A percentile compares a stretch with the other conserved stretches of the same genome.
These are phyloP conservation scores for Globisporangium radiosum DNA, from an alignment of 352 stramenopile species.

Conservation along the genomic window DNA sequence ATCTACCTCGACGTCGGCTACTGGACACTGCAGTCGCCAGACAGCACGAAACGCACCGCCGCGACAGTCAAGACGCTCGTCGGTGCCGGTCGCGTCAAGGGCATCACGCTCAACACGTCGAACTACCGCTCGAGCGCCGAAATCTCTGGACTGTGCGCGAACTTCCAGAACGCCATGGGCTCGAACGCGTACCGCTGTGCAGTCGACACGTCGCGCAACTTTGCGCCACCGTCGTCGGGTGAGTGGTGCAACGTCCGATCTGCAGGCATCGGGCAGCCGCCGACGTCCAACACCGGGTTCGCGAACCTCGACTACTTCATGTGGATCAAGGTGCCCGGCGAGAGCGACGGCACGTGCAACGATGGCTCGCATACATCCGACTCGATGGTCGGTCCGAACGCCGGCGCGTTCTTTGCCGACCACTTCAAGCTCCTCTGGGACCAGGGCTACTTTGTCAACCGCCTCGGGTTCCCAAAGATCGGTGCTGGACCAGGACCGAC, in stretches of 20 bases:
- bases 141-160: constrained; percentile 41
- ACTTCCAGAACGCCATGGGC: constrained; percentile 47
- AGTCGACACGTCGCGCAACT: constrained; percentile 58
- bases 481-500: constrained; percentile 16
- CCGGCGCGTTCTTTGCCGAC: constrained; percentile 50
- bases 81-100: constrained; percentile 30
- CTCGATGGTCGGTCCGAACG: constrained; percentile 38
- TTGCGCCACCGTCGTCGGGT: constrained; percentile 11
- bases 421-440: constrained; percentile 57
- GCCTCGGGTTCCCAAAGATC: constrained; percentile 27
- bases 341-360: constrained; percentile 54
- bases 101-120: constrained; percentile 71
- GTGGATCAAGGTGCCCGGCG: constrained; percentile 63
- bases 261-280: constrained; percentile 37
- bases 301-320: constrained; percentile 64
- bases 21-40: constrained; percentile 38
- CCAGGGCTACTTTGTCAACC: constrained; percentile 51
- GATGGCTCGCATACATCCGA: constrained; percentile 25
- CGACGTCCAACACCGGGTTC: constrained; percentile 37
- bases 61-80: constrained; percentile 34
- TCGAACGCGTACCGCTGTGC: constrained; percentile 40
- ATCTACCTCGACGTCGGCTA: constrained; percentile 73
- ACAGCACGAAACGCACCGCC: constrained; percentile 19
- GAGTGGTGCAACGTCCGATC: constrained; percentile 54
- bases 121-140: constrained; percentile 60